Conservation (phyloP, 2,329 filamentous ascomycete genomes). For the Beauveria rudraprayagi region DNA sequence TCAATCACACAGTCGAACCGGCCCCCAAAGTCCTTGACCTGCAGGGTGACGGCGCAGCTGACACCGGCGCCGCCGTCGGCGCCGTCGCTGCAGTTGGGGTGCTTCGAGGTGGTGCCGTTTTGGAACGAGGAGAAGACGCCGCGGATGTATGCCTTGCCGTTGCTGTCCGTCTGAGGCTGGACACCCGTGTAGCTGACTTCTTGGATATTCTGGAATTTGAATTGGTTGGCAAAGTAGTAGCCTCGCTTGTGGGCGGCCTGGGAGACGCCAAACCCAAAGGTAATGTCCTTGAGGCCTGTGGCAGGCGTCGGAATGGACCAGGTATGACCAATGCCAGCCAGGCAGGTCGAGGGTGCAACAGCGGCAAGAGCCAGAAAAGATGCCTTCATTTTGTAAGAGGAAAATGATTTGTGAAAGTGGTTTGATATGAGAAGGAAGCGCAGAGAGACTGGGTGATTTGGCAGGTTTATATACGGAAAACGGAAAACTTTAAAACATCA, state of each 20-base stretch:
- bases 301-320: constrained; percentile 1
- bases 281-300: constrained; percentile 8
- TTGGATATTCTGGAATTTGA: constrained; percentile 10
- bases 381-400: not conserved
- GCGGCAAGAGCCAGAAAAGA: not conserved
- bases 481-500: too few relatives aligned
- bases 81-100: constrained; percentile 17
- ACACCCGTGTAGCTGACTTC: constrained; percentile 16
- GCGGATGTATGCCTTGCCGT: constrained; percentile 14
- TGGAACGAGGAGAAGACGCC: constrained; percentile 18
- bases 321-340: not conserved
- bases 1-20: constrained; percentile 16
- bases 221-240: constrained; percentile 20
- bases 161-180: constrained; percentile 14
- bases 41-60: constrained; percentile 16
- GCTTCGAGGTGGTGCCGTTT: constrained; percentile 11
- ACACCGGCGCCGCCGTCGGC: constrained; percentile 20
- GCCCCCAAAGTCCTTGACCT: constrained; percentile 13
- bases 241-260: constrained; percentile 13
- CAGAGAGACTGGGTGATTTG: not conserved
- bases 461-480: too few relatives aligned
- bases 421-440: too few relatives aligned
- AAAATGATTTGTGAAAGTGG: not conserved
- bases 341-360: not conserved
- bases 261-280: constrained; percentile 17